Evolutionary conservation across 164 flowering plant species (phyloP).

Genomic region (Nymphaea thermarum): DNA sequence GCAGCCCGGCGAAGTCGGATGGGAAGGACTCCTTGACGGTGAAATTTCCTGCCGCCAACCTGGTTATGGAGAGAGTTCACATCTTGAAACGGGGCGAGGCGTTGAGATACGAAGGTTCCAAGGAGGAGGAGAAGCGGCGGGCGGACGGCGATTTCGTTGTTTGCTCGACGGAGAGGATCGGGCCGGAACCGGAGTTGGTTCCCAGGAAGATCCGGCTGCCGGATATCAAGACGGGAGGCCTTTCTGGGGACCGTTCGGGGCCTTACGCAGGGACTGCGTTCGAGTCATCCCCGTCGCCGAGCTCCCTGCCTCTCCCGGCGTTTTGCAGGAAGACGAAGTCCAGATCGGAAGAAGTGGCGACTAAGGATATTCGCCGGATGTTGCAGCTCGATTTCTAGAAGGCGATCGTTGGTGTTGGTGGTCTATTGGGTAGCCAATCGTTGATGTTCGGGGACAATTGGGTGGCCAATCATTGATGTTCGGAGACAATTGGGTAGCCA

Average conservation of each 20-base stretch:
- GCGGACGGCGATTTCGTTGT: neutral
- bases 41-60: slow-evolving; percentile 1
- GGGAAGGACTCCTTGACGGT: neutral
- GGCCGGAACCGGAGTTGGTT: slow-evolving; percentile 10
- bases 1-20: neutral
- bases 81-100: slow-evolving; percentile 10
- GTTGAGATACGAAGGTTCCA: neutral
- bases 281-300: slow-evolving; percentile 8
- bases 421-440: neutral
- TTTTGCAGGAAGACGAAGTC: neutral
- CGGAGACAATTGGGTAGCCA: too few species aligned
- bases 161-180: slow-evolving; percentile 5
- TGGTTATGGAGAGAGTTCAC: slow-evolving; percentile 7
- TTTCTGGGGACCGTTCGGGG: neutral
- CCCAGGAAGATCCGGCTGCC: slow-evolving; percentile 5
- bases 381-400: slow-evolving; percentile 3
- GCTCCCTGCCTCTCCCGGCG: slow-evolving; percentile 11
- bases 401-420: neutral
- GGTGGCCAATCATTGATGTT: too few species aligned
- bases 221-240: neutral
- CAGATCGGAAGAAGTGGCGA: slow-evolving; percentile 5
- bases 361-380: slow-evolving; percentile 8
- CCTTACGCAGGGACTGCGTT: slow-evolving; percentile 8
- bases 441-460: too few species aligned
- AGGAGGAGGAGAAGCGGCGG: neutral